Evolutionary conservation across 257 asterid genomes (phyloP).

Genomic region (Scutellaria barbata): DNA sequence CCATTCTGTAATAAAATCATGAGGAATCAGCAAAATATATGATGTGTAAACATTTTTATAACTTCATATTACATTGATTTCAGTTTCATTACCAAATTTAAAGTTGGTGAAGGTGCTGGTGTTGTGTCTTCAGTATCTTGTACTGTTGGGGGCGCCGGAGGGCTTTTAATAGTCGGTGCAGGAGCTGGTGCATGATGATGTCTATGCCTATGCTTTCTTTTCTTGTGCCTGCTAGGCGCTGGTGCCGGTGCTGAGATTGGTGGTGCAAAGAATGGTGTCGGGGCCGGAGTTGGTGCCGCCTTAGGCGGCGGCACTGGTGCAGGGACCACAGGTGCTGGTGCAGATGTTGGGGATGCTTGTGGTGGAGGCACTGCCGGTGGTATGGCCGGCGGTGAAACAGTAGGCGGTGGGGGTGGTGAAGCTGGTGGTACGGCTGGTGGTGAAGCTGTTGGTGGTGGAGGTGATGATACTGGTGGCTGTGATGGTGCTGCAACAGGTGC

Average conservation of each 20-base stretch:
- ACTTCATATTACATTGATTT: not conserved
- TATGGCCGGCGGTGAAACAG: constrained; percentile 39
- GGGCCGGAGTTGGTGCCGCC: constrained; percentile 56
- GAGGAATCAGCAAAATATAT: constrained; percentile 34
- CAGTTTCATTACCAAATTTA: constrained; percentile 61
- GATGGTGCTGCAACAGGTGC: constrained; percentile 66
- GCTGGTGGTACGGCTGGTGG: constrained; percentile 53
- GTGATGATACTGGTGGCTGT: constrained; percentile 59
- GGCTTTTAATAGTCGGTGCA: constrained; percentile 77
- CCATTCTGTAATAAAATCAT: constrained; percentile 58
- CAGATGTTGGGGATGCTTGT: constrained; percentile 54
- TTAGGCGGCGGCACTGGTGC: constrained; percentile 61
- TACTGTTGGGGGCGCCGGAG: constrained; percentile 92
- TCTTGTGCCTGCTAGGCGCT: constrained; percentile 50
- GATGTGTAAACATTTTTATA: constrained; percentile 21
- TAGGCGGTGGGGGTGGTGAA: constrained; percentile 42
- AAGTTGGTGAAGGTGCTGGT: constrained; percentile 88
- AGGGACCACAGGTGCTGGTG: constrained; percentile 58
- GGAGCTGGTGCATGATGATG: constrained; percentile 91
- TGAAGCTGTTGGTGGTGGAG: constrained; percentile 45
- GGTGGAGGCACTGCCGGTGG: constrained; percentile 45
- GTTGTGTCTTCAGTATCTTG: constrained; percentile 59
- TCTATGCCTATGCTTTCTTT: constrained; percentile 50
- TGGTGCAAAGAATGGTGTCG: constrained; percentile 50
- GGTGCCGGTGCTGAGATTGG: constrained; percentile 74